These are phyloP conservation scores for Lactifluus piperatus DNA, from an alignment of 768 basidiomycete species.

Conservation along the genomic window DNA sequence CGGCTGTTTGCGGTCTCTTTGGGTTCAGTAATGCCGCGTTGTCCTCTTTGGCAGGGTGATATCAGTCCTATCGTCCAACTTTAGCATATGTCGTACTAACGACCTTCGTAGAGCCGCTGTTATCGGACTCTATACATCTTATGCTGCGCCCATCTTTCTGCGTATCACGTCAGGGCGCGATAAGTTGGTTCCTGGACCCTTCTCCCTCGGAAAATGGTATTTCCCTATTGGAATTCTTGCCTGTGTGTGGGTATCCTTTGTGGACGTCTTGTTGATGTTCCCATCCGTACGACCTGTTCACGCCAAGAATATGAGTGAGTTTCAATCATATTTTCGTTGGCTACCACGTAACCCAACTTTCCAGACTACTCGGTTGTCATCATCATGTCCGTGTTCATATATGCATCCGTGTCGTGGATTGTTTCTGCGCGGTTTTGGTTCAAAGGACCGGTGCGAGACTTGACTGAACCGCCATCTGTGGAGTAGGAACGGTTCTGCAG, in stretches of 20 bases:
- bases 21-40: constrained; percentile 59
- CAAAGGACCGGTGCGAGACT: constrained; percentile 49
- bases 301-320: constrained; percentile 19
- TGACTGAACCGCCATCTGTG: not conserved
- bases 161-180: constrained; percentile 60
- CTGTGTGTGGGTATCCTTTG: constrained; percentile 58
- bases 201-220: constrained; percentile 52
- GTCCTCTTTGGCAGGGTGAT: constrained; percentile 57
- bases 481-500: not conserved
- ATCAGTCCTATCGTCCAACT: constrained; percentile 15
- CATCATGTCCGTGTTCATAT: constrained; percentile 54
- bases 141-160: constrained; percentile 59
- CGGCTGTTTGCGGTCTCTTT: constrained; percentile 52
- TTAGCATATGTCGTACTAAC: not conserved
- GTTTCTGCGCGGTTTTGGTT: constrained; percentile 66
- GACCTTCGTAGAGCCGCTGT: constrained; percentile 47
- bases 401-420: constrained; percentile 56
- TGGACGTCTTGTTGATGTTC: constrained; percentile 50
- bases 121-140: constrained; percentile 62
- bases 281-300: not conserved
- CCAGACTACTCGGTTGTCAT: constrained; percentile 64
- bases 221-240: constrained; percentile 51
- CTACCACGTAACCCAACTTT: not conserved
- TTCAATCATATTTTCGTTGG: not conserved
- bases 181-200: constrained; percentile 49